Base-by-base conservation (phyloP, 352 stramenopile genomes). In the Phytophthora tentaculata region DNA sequence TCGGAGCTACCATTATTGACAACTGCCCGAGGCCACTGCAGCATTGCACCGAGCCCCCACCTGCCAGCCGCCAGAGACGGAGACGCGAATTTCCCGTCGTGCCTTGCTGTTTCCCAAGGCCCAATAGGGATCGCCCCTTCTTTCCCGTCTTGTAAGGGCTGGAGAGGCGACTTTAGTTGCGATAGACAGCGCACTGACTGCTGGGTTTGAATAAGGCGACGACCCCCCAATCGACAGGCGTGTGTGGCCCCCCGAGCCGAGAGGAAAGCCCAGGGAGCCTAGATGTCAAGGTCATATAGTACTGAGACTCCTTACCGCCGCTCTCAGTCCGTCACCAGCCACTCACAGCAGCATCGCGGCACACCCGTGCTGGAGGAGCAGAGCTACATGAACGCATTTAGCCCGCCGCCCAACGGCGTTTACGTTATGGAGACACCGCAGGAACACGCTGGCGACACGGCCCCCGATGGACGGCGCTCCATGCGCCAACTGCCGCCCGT, bases 281-380 rank as follows among this genome's bases (percentile, higher is more conserved):
- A 60, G 9, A 81, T 81, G 74, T 23, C 59, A 61, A 75, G 68
- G 57, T 75, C 65, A 51, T 64, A 71, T 49, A 79, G 65, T 48
- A 66, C 58, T 24, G 59, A 77, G 50, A 73, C 57, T 57, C 57
- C 64, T 26, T 79, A 68, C 24, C 63, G 61, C 55, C 72, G 72
- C 59, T 79, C 71, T 45, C 51, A 69, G 52, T 79, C 72, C 23
- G 64, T 71, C 35, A 79, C 58, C 23, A 64, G 55, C 62, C 73
- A 77, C 61, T 69, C 70, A 58, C 69, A 74, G 53, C 76, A 88
- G 26, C 79, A 83, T 47, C 81, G 80, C 49, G 80, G 81, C 63
- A 92, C 81, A 24, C 86, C 86, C 41, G 82, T 94, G 51, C 74
- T 94, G 35, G 86, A 92, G 69, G 86, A 94, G 41, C 73, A 89